Evolutionary conservation across 495 filamentous ascomycete species (phyloP), one percentile per base, ranked within the genome.

Genomic region (Podospora tetraspora): DNA sequence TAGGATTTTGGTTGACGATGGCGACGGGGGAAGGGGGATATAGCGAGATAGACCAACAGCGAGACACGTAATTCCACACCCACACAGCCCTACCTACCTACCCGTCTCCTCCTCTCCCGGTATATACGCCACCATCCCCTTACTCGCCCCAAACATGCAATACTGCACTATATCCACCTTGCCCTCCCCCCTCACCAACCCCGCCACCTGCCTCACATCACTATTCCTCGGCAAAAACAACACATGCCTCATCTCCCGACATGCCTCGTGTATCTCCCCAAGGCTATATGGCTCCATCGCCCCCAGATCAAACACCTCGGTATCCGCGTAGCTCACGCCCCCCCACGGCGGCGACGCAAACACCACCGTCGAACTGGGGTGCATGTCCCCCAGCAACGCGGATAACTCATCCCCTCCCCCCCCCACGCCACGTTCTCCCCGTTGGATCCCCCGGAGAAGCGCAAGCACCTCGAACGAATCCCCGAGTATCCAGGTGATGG

Each of bases 301-400:
- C 61, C 78, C 79, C n/a, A 98, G 83, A 75, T 97, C 87, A 74
- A 97, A 99, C 25, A 99, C 84, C 19, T 88, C 78, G 64, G 91
- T 88, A 7, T 85, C 87, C 24, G 84, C 84, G 76, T 99, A 99
- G 43, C 85, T 87, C 4, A 92, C 92, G 2, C 95, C 95, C 68
- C 95, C 95, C 95, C 95, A 99, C 0, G 95, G 95, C 37, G 95
- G 95, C 71, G 92, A 97, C 7, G 90, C 91, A 80, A 98, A 99
- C 2, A 97, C 74, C 12, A 91, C 84, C 37, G 89, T 89, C 1
- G 68, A 62, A 0, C 64, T 56, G 0, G 71, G 32, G 64, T 81
- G 74, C 29, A 80, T 64, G 12, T 66, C 22, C 10, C 16, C 13
- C 23, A 24, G 19, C 23, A 24, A 69, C 9, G 81, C 52, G 30